These are phyloP conservation scores for Echinosophora koreensis DNA, from an alignment of 306 rosid species.

Conservation along the genomic window DNA sequence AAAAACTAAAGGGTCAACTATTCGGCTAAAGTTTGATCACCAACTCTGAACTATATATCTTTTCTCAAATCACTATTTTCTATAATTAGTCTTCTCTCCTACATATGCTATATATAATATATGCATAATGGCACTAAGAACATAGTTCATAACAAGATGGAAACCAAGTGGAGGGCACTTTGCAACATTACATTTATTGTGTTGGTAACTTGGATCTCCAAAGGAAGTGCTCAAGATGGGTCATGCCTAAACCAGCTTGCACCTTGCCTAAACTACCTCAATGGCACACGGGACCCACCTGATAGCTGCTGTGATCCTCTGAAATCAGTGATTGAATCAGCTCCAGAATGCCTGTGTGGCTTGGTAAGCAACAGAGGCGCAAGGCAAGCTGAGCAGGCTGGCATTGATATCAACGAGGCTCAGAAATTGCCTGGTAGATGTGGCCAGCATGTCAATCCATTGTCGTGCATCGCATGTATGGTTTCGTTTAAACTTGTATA, in stretches of 20 bases:
- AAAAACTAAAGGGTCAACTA: slow-evolving; percentile 18
- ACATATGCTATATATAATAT: background rate
- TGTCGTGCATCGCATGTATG: slow-evolving; percentile 59
- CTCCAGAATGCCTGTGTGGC: slow-evolving; percentile 62
- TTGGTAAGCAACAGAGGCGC: slow-evolving; percentile 61
- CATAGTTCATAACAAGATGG: slow-evolving; percentile 14
- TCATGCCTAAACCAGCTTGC: slow-evolving; percentile 56
- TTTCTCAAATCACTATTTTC: slow-evolving; percentile 20
- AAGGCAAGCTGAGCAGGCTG: slow-evolving; percentile 62
- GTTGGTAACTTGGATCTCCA: background rate
- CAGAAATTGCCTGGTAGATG: slow-evolving; percentile 61
- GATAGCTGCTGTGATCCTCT: slow-evolving; percentile 67
- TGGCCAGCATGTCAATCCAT: slow-evolving; percentile 63
- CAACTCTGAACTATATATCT: slow-evolving; percentile 23
- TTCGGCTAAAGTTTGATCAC: slow-evolving; percentile 49
- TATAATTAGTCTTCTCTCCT: background rate
- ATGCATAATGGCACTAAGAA: background rate
- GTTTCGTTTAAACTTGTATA: background rate
- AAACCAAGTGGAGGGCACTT: slow-evolving; percentile 15
- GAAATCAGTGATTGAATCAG: slow-evolving; percentile 58
- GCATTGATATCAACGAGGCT: slow-evolving; percentile 62
- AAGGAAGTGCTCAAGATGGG: slow-evolving; percentile 45
- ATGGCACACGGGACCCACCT: slow-evolving; percentile 64
- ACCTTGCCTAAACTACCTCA: slow-evolving; percentile 65
- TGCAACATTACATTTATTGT: slow-evolving; percentile 24